Percentiles rank a stretch among this genome's conserved stretches.
phyloP scores from a whole-genome alignment of 73 alveolate genomes.

The Stentor coeruleus region DNA sequence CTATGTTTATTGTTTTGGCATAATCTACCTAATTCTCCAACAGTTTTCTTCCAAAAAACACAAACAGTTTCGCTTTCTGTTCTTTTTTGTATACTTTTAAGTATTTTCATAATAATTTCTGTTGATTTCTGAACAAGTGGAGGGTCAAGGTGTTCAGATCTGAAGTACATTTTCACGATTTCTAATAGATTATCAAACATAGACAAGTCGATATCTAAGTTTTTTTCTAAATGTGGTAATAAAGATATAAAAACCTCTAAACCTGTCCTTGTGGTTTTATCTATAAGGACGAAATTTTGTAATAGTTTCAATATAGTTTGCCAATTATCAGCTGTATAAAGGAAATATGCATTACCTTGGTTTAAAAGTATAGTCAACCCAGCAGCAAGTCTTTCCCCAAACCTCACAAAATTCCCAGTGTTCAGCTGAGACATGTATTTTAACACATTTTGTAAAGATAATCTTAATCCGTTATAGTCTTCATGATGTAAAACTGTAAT shows the following conservation, averaged over 20 bases:
- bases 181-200: slow-evolving; percentile 11
- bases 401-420: not conserved
- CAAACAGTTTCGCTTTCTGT: not conserved
- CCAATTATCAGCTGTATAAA: not conserved
- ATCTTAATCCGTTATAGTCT: not conserved
- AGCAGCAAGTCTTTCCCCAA: slow-evolving; percentile 19
- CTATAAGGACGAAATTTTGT: not conserved
- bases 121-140: not conserved
- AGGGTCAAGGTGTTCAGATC: not conserved
- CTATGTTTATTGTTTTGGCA: not conserved
- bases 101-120: not conserved
- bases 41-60: slow-evolving; percentile 6
- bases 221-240: not conserved
- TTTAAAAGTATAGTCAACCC: not conserved
- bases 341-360: not conserved
- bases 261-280: slow-evolving; percentile 19
- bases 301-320: not conserved
- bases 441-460: not conserved
- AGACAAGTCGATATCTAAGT: not conserved
- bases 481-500: not conserved
- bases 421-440: not conserved
- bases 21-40: not conserved
- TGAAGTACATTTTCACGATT: not conserved
- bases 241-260: not conserved
- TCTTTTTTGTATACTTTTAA: not conserved